A percentile compares a stretch with the other conserved stretches of the same genome.
phyloP scores from a whole-genome alignment of 1,284 basidiomycete genomes.

The Malassezia restricta region DNA sequence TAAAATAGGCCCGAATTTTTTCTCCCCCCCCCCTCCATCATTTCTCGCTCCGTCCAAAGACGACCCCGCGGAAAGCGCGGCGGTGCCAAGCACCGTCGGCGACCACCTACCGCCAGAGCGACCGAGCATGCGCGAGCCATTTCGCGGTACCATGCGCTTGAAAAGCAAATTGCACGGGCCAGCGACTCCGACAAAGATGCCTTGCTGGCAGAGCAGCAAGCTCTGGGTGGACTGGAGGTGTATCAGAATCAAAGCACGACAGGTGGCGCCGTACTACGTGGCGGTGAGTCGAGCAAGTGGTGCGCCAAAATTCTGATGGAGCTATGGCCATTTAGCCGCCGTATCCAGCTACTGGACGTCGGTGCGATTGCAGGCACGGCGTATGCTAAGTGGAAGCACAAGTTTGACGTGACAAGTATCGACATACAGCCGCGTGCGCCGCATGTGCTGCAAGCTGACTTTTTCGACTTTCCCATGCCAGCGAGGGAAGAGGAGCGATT shows the following conservation, averaged over 20 bases:
- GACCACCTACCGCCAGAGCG: constrained; percentile 7
- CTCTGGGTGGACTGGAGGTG: constrained; percentile 30
- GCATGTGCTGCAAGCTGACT: constrained; percentile 44
- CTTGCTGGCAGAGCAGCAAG: constrained; percentile 23
- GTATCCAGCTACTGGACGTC: constrained; percentile 46
- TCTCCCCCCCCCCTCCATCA: background rate
- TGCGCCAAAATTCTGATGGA: constrained; percentile 26
- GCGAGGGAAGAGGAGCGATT: constrained; percentile 22
- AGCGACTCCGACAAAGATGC: constrained; percentile 20
- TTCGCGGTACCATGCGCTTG: constrained; percentile 34
- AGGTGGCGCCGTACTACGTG: constrained; percentile 16
- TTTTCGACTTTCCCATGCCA: constrained; percentile 45
- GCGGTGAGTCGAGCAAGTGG: constrained; percentile 35
- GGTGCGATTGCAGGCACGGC: constrained; percentile 47
- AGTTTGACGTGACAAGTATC: constrained; percentile 45
- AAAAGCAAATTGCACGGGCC: constrained; percentile 37
- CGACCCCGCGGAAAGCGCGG: constrained; percentile 39
- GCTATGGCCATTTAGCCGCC: background rate
- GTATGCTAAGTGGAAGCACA: constrained; percentile 39
- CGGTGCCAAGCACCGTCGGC: constrained; percentile 28
- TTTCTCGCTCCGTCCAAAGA: constrained; percentile 10
- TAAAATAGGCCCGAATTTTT: background rate
- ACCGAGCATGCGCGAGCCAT: constrained; percentile 29
- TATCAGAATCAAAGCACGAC: constrained; percentile 38
- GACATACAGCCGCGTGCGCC: constrained; percentile 47